Evolutionary conservation across 2,329 filamentous ascomycete genomes (phyloP), one percentile per base, ranked within the genome.

Genomic region (Rutstroemia sp.): DNA sequence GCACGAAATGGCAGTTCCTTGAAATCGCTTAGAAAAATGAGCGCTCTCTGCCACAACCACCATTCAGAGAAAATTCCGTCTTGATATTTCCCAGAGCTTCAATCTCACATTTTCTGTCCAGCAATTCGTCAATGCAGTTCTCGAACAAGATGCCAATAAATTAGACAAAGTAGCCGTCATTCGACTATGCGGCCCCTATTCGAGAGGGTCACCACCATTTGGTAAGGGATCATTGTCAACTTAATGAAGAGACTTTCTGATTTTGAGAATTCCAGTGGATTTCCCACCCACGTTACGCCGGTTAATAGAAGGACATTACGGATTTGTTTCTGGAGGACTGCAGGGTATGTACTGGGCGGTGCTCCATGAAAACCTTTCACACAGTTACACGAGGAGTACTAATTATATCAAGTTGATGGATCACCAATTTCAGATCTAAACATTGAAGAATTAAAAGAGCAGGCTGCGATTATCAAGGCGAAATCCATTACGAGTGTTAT

Each of bases 131-230:
- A 79, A 79, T 58, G 76, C 76, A 5, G 74, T 80, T 7, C 70
- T 79, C 10, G 76, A 78, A 49, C 72, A 74, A 9, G 76, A 81
- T 66, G 70, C 72, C 3, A 70, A 73, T 23, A 73, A 78, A 14
- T 68, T 82, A 5, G 75, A 74, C 10, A 72, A 71, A 50, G 79
- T 82, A 6, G 79, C 78, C 10, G 74, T 82, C 16, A 65, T 82
- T 45, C 74, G 79, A 14, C 69, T 80, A 18, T 76, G 73, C 42
- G 72, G 73, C 2, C 71, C 71, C 2, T 79, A 77, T 60, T 73
- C 74, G 6, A 73, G 71, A 58, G 73, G 79, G 55, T 72, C 76
- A 5, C 77, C 77, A 8, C 76, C 77, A 1, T 79, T 78, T 52
- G 50, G 58, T 54, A 27, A 12, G 54, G 57, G 34, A 5, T 12